phyloP scores from a whole-genome alignment of 768 basidiomycete genomes.

The Lactarius psammicola region DNA sequence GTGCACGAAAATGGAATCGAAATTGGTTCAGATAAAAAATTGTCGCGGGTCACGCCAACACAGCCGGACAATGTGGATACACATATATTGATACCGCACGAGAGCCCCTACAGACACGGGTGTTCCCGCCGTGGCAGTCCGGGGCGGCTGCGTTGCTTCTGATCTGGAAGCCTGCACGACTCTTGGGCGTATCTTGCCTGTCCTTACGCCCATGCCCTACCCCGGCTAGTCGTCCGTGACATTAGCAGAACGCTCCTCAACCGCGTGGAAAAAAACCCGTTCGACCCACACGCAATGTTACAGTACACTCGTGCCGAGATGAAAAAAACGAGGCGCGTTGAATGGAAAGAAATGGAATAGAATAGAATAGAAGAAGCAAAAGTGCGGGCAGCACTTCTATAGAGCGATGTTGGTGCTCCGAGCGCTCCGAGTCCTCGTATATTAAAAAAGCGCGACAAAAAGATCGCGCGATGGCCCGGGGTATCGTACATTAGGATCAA shows the following conservation, averaged over 20 bases:
- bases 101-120: background rate
- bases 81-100: background rate
- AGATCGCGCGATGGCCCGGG: background rate
- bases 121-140: background rate
- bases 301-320: background rate
- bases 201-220: background rate
- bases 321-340: slow-evolving; percentile 5
- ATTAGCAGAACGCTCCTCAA: background rate
- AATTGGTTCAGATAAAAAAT: background rate
- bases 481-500: background rate
- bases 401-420: background rate
- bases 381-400: background rate
- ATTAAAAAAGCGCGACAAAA: background rate
- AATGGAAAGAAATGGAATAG: background rate
- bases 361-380: slow-evolving; percentile 15
- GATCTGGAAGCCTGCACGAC: background rate
- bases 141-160: background rate
- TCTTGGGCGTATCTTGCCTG: background rate
- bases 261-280: background rate
- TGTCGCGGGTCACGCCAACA: background rate
- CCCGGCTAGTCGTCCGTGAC: background rate
- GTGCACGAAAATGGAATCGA: too few relatives aligned
- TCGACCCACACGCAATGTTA: background rate
- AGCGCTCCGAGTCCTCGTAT: slow-evolving; percentile 13
- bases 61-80: background rate